Evolutionary conservation across 768 basidiomycete genomes (phyloP).

Genomic region (Pleurotus giganteus): DNA sequence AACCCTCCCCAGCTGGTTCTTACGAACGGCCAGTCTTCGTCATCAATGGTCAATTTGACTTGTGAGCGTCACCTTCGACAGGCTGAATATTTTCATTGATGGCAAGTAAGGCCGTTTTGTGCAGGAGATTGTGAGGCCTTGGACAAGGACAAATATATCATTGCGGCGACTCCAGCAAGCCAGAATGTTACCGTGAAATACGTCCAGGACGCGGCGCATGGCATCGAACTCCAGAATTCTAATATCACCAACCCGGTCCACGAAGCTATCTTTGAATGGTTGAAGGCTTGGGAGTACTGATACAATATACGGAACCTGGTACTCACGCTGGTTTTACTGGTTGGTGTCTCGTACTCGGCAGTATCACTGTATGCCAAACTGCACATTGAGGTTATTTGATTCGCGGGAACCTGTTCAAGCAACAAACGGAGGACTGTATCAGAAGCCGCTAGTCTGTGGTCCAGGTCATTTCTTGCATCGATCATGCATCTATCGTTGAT

Average conservation of each 20-base stretch:
- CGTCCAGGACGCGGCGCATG: neutral
- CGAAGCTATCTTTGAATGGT: neutral
- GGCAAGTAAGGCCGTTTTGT: neutral
- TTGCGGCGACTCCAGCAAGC: neutral
- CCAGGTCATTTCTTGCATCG: too few species aligned
- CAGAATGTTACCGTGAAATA: neutral
- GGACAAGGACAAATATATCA: neutral
- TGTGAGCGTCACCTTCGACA: constrained; percentile 14
- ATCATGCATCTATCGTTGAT: too few species aligned
- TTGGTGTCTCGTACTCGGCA: too few species aligned
- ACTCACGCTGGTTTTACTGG: too few species aligned
- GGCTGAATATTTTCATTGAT: neutral
- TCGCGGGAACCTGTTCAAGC: too few species aligned
- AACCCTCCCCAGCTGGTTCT: constrained; percentile 4
- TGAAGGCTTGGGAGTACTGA: neutral
- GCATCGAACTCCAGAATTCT: neutral
- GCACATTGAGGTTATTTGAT: too few species aligned
- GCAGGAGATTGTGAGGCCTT: neutral
- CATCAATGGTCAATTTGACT: constrained; percentile 23
- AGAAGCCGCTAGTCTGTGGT: too few species aligned
- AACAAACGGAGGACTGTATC: too few species aligned
- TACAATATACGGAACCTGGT: too few species aligned
- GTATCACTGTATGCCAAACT: too few species aligned
- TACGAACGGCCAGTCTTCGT: constrained; percentile 21
- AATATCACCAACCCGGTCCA: neutral